phyloP scores from a whole-genome alignment of 495 filamentous ascomycete genomes.

The Aspergillus kassunensis region DNA sequence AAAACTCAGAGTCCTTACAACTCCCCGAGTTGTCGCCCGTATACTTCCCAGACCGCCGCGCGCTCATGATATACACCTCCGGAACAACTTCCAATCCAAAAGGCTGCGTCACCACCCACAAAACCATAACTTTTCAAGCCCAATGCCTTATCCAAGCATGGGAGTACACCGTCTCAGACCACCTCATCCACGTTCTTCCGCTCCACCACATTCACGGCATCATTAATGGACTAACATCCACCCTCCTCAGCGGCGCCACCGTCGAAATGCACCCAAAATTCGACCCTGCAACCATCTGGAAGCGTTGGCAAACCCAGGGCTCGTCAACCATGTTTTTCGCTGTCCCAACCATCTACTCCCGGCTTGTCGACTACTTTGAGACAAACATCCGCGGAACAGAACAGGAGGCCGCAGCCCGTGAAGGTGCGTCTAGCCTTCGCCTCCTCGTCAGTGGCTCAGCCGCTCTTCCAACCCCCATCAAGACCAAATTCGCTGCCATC shows the following conservation, averaged over 20 bases:
- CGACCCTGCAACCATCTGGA: constrained; percentile 42
- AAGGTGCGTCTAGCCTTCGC: constrained; percentile 33
- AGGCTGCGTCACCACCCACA: constrained; percentile 42
- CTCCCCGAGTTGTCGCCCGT: constrained; percentile 31
- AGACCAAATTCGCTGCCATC: constrained; percentile 39
- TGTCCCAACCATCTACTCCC: constrained; percentile 46
- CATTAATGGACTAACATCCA: constrained; percentile 38
- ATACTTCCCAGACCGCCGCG: constrained; percentile 28
- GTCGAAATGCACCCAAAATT: constrained; percentile 47
- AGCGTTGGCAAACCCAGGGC: constrained; percentile 34
- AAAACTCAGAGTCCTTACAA: constrained; percentile 11
- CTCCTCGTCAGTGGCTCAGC: constrained; percentile 42
- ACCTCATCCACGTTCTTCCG: constrained; percentile 43
- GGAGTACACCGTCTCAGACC: constrained; percentile 33
- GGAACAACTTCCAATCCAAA: constrained; percentile 45
- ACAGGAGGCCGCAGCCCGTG: constrained; percentile 27
- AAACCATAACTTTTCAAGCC: constrained; percentile 43
- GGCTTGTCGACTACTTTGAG: constrained; percentile 44
- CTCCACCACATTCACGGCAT: constrained; percentile 45
- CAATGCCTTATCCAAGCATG: constrained; percentile 35
- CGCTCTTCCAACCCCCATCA: constrained; percentile 42
- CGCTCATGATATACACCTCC: constrained; percentile 46
- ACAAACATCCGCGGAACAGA: constrained; percentile 38
- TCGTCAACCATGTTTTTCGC: constrained; percentile 45
- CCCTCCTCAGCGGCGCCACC: constrained; percentile 35